phyloP scores from a whole-genome alignment of 768 basidiomycete species.

The Erythrobasidium yunnanense region DNA sequence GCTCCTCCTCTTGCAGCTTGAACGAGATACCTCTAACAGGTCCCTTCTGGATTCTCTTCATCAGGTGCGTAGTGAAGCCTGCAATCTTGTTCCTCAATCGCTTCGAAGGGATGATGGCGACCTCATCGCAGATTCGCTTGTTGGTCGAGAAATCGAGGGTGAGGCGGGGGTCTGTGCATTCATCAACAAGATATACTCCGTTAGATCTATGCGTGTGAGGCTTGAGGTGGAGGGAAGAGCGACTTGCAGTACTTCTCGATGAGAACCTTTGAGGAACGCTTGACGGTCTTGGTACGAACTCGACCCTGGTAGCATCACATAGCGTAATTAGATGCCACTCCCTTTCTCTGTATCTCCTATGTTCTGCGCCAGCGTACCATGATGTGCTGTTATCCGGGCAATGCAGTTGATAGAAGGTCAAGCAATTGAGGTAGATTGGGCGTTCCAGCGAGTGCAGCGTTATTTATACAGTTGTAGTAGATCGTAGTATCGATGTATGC shows the following conservation, averaged over 20 bases:
- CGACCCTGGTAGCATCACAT: slow-evolving; percentile 63
- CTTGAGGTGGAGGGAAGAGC: too few relatives aligned
- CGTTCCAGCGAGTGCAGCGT: too few relatives aligned
- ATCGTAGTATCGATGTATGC: too few relatives aligned
- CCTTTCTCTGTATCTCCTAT: too few relatives aligned
- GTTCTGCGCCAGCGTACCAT: too few relatives aligned
- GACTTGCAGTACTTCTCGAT: slow-evolving; percentile 99
- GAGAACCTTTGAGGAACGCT: slow-evolving; percentile 95
- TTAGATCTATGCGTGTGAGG: neutral
- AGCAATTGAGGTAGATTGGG: too few relatives aligned
- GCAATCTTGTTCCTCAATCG: slow-evolving; percentile 99
- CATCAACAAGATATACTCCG: neutral
- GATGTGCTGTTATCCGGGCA: too few relatives aligned
- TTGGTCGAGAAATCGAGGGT: slow-evolving; percentile 37
- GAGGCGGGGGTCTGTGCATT: neutral
- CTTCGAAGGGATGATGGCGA: slow-evolving; percentile 80
- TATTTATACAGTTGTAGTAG: too few relatives aligned
- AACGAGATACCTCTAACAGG: slow-evolving; percentile 99
- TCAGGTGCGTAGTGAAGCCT: slow-evolving; percentile 98
- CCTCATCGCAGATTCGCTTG: slow-evolving; percentile 49
- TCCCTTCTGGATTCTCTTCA: slow-evolving; percentile 98
- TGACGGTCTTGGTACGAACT: slow-evolving; percentile 99
- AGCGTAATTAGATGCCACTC: too few relatives aligned
- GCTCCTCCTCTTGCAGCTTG: slow-evolving; percentile 99
- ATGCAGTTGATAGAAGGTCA: too few relatives aligned